Base-by-base conservation (phyloP, 768 basidiomycete species). In the Suillus plorans region DNA sequence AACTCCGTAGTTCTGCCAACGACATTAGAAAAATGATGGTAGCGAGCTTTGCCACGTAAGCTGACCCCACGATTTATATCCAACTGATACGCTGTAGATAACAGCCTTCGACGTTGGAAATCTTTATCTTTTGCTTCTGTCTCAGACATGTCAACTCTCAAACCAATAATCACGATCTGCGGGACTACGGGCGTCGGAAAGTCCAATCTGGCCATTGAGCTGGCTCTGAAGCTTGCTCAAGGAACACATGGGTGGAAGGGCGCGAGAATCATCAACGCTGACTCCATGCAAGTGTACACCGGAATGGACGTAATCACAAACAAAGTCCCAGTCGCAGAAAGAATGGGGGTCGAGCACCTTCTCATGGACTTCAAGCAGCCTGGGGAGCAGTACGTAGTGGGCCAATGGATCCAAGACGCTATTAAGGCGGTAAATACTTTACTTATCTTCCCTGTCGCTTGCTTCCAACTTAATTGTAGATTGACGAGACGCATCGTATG, bases 171-270 rank as follows among this genome's bases (percentile, higher is more conserved):
- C 61, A 84, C 90, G 20, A 88, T 99, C 60, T 93, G 94, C 65
- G 97, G 97, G 41, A 95, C 97, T 0, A 99, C 97, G 31, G 92
- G 97, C 28, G 95, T 96, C 18, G 97, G 97, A 60, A 99, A 99
- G 78, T 96, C 95, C 14, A 91, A 92, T 63, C 83, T 99, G 9
- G 92, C 92, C 5, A 86, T 99, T 25, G 89, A 97, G 64, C 84
- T 99, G 18, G 96, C 96, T 31, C 81, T 88, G 41, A 82, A 80
- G 64, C 74, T 90, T 28, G 73, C 82, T 13, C 75, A 80, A 52
- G 69, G 67, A 41, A n/a, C 60, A 31, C 63, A 70, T 49, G 69
- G 68, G 55, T 90, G 87, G 84, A 77, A 75, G 16, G 86, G 87
- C 14, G 89, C 88, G 9, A 86, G 88, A 71, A 84, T 99, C 69